Conservation (phyloP, 805 yeast species). For the Cyberlindnera petersonii region DNA sequence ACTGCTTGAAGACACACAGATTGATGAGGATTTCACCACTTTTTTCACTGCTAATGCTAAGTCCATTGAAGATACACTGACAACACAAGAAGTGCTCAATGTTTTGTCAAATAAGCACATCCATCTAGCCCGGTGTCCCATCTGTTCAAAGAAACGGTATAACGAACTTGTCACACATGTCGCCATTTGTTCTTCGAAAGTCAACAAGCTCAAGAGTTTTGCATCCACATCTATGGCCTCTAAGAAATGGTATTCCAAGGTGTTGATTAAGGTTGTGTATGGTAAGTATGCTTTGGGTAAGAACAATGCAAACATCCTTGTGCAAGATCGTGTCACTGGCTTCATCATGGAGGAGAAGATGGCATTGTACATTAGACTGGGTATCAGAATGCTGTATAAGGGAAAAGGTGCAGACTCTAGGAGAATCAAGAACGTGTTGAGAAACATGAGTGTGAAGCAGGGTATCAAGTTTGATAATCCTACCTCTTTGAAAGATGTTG, state of each 20-base stretch:
- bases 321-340: conserved; percentile 89
- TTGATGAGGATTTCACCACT: conserved; percentile 21
- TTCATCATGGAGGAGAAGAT: conserved; percentile 89
- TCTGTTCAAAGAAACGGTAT: conserved; percentile 73
- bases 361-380: conserved; percentile 82
- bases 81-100: conserved; percentile 49
- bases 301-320: conserved; percentile 90
- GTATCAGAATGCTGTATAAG: conserved; percentile 77
- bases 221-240: conserved; percentile 81
- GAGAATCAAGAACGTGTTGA: conserved; percentile 56
- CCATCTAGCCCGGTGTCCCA: conserved; percentile 61
- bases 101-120: conserved; percentile 43
- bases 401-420: conserved; percentile 63
- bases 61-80: conserved; percentile 36
- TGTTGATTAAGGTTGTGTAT: conserved; percentile 77
- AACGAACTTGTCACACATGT: conserved; percentile 79
- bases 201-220: conserved; percentile 67
- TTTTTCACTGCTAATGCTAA: conserved; percentile 20
- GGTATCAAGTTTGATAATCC: conserved; percentile 81
- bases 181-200: conserved; percentile 78
- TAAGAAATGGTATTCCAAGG: conserved; percentile 83
- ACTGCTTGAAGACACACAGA: conserved; percentile 15
- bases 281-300: conserved; percentile 85
- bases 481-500: conserved; percentile 60
- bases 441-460: conserved; percentile 68